Conservation (phyloP, 2,329 filamentous ascomycete species). For the Salinomyces thailandicus region DNA sequence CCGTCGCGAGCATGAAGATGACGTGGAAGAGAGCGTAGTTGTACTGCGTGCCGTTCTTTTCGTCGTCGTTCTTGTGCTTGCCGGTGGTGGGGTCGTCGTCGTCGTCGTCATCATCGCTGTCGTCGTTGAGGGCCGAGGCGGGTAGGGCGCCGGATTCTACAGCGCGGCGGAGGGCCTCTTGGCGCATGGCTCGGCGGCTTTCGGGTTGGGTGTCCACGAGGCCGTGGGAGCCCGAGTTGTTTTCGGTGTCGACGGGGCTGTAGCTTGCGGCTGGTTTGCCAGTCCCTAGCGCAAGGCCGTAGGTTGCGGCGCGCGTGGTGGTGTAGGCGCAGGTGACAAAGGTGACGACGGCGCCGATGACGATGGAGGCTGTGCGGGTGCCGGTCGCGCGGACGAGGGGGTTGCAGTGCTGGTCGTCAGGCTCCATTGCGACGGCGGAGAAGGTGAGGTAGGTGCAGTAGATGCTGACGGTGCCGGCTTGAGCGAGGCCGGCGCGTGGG, state of each 20-base stretch:
- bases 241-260: slow-evolving; percentile 44
- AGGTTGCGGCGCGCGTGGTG: slow-evolving; percentile 88
- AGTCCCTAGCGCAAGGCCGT: slow-evolving; percentile 65
- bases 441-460: slow-evolving; percentile 99
- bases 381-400: slow-evolving; percentile 77
- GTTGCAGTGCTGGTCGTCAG: slow-evolving; percentile 89
- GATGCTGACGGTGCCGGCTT: slow-evolving; percentile 90
- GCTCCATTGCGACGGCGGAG: slow-evolving; percentile 97
- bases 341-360: slow-evolving; percentile 88
- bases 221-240: slow-evolving; percentile 67
- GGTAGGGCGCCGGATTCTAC: slow-evolving; percentile 88
- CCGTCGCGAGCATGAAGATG: slow-evolving; percentile 93
- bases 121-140: slow-evolving; percentile 74
- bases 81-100: slow-evolving; percentile 49
- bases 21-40: slow-evolving; percentile 93
- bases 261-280: slow-evolving; percentile 42
- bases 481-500: slow-evolving; percentile 86
- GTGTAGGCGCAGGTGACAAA: slow-evolving; percentile 97
- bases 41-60: slow-evolving; percentile 83
- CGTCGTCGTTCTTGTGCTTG: slow-evolving; percentile 67
- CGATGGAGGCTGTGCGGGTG: slow-evolving; percentile 78
- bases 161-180: slow-evolving; percentile 78
- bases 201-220: slow-evolving; percentile 78
- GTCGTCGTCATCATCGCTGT: slow-evolving; percentile 56
- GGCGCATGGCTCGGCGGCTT: slow-evolving; percentile 78